phyloP scores from a whole-genome alignment of 768 basidiomycete genomes.

The Mycena capillaripes region DNA sequence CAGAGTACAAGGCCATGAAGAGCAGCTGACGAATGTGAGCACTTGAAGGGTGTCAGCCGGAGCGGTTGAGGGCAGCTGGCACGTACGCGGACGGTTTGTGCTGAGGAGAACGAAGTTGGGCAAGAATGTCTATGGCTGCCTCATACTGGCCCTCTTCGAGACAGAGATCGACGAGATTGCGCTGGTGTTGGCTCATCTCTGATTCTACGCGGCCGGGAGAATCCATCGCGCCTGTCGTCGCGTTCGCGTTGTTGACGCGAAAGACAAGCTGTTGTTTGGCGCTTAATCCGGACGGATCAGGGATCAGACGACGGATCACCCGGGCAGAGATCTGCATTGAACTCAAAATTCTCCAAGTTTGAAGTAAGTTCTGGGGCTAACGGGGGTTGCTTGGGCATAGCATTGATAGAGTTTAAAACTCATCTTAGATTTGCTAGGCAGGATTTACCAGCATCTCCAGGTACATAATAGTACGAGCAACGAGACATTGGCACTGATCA shows the following conservation, averaged over 20 bases:
- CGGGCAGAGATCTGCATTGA: too few relatives aligned
- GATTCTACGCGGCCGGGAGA: conserved; percentile 45
- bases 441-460: conserved; percentile 3
- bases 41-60: conserved; percentile 49
- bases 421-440: too few relatives aligned
- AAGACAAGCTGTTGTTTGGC: neutral
- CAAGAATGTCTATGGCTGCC: conserved; percentile 72
- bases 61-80: conserved; percentile 9
- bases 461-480: neutral
- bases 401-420: neutral
- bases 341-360: too few relatives aligned
- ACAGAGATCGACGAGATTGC: conserved; percentile 75
- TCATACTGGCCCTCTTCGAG: conserved; percentile 86
- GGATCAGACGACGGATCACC: neutral
- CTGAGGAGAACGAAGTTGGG: conserved; percentile 70
- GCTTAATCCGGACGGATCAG: neutral
- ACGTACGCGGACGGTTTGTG: conserved; percentile 73
- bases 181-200: conserved; percentile 63
- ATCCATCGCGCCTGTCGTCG: conserved; percentile 19
- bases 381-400: neutral
- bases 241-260: conserved; percentile 18
- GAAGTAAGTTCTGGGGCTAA: too few relatives aligned
- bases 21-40: conserved; percentile 77
- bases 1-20: conserved; percentile 78
- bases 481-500: conserved; percentile 4